phyloP scores from a whole-genome alignment of 2,329 filamentous ascomycete genomes.

The Calonectria crousiana region DNA sequence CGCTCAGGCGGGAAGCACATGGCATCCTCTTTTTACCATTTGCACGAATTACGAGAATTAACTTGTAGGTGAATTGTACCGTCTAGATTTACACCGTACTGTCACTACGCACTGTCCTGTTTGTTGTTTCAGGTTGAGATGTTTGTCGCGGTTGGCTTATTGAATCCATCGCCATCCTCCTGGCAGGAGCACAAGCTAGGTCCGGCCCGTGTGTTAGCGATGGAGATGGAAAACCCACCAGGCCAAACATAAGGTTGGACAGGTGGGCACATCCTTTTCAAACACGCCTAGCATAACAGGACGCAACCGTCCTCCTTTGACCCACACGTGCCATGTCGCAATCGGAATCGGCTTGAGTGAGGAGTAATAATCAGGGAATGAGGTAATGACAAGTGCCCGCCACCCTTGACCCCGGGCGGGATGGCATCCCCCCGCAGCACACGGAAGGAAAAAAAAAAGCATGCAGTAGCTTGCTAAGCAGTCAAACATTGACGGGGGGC shows the following conservation, averaged over 20 bases:
- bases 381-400: not conserved
- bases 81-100: not conserved
- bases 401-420: not conserved
- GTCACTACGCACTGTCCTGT: not conserved
- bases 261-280: not conserved
- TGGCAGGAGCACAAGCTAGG: not conserved
- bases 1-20: not conserved
- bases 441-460: conserved; percentile 12
- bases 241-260: not conserved
- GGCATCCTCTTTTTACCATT: not conserved
- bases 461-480: conserved; percentile 10
- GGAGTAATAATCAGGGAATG: not conserved
- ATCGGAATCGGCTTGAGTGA: not conserved
- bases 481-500: conserved; percentile 14
- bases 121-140: not conserved
- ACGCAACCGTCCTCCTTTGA: not conserved
- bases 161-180: not conserved
- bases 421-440: not conserved
- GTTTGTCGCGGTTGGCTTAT: not conserved
- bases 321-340: not conserved
- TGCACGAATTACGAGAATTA: not conserved
- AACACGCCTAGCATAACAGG: not conserved
- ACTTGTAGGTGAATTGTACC: not conserved
- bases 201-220: not conserved
- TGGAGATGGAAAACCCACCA: not conserved